Percentiles rank a stretch among this genome's conserved stretches.
Conservation (phyloP, 306 rosid species). For the Sicyos edulis region DNA sequence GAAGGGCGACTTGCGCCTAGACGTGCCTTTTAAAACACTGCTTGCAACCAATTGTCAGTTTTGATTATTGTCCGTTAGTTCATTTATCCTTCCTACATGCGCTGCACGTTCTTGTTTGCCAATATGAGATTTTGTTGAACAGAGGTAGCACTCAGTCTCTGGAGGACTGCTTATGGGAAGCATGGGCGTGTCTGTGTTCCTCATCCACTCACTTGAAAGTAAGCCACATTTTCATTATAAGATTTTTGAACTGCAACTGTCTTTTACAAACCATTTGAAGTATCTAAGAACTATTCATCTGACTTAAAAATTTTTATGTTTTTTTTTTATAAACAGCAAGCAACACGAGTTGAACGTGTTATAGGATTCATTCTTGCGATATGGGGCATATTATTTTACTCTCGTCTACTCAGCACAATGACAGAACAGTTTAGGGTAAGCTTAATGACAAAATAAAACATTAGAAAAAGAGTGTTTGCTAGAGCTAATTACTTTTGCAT, state of each 20-base stretch:
- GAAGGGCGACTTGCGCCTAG: too few relatives aligned
- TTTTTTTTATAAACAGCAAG: conserved; percentile 42
- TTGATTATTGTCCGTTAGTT: background rate
- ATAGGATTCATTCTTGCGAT: conserved; percentile 88
- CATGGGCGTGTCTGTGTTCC: conserved; percentile 92
- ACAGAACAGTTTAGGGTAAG: conserved; percentile 95
- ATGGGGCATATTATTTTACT: conserved; percentile 91
- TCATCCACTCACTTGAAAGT: conserved; percentile 86
- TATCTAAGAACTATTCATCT: background rate
- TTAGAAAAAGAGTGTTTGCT: conserved; percentile 4
- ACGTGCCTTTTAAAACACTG: too few relatives aligned
- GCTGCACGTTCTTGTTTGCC: conserved; percentile 29
- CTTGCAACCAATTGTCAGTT: conserved; percentile 11
- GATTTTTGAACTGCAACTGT: background rate
- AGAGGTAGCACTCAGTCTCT: conserved; percentile 55
- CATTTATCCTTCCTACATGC: conserved; percentile 20
- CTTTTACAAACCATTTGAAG: conserved; percentile 3
- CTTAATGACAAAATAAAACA: conserved; percentile 19
- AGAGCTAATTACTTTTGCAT: conserved; percentile 23
- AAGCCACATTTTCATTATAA: conserved; percentile 26
- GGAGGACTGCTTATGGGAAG: conserved; percentile 98
- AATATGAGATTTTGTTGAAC: conserved; percentile 29
- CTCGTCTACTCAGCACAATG: conserved; percentile 39
- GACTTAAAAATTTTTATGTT: background rate
- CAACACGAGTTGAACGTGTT: conserved; percentile 83